phyloP scores from a whole-genome alignment of 1,284 basidiomycete species.

The Coniophora puteana region DNA sequence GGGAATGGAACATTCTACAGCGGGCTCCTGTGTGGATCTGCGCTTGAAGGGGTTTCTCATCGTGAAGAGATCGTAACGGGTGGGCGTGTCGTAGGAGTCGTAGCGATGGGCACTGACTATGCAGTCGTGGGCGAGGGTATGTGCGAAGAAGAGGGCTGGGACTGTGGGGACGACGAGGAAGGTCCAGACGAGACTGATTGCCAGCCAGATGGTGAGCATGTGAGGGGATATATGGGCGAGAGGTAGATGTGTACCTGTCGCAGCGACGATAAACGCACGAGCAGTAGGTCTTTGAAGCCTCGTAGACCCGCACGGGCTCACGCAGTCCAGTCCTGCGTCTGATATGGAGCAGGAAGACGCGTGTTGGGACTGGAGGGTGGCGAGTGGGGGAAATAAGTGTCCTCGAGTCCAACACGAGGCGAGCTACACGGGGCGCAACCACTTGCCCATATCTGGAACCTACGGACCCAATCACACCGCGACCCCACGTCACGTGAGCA shows the following conservation, averaged over 20 bases:
- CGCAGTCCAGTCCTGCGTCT: constrained; percentile 17
- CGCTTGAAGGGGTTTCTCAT: no score
- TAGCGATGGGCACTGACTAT: no score
- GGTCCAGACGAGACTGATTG: background rate
- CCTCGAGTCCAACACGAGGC: constrained; percentile 27
- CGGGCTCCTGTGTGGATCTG: no score
- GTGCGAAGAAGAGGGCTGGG: constrained; percentile 2
- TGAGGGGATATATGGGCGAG: background rate
- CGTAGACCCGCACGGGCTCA: constrained; percentile 19
- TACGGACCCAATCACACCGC: constrained; percentile 19
- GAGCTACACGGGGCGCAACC: constrained; percentile 10
- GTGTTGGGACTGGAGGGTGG: background rate
- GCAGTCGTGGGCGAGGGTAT: background rate
- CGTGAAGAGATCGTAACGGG: no score
- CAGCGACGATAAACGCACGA: constrained; percentile 12
- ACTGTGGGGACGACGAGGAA: constrained; percentile 1
- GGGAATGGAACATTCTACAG: background rate
- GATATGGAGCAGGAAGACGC: constrained; percentile 12
- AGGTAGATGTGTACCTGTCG: constrained; percentile 11
- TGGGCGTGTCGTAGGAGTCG: no score
- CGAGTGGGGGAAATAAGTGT: constrained; percentile 12
- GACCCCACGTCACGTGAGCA: constrained; percentile 17
- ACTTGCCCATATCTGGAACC: constrained; percentile 7
- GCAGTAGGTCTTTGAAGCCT: constrained; percentile 12
- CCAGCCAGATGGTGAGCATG: background rate